These are phyloP conservation scores for Fraxinus dipetala DNA, from an alignment of 305 asterid genomes.

Conservation along the genomic window DNA sequence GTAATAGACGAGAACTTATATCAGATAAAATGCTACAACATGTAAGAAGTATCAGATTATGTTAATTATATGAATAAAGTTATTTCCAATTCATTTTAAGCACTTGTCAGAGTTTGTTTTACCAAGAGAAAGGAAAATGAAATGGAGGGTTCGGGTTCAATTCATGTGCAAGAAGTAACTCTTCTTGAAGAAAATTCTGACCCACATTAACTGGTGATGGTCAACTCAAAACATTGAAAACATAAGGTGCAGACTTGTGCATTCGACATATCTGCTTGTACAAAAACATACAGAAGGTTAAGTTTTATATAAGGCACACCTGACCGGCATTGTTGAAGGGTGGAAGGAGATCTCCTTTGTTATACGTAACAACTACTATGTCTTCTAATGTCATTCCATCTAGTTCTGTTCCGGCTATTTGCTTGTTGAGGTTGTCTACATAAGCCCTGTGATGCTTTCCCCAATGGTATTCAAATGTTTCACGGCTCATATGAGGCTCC, in stretches of 20 bases:
- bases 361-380: constrained; percentile 57
- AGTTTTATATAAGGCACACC: constrained; percentile 37
- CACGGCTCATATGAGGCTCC: constrained; percentile 91
- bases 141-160: neutral
- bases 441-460: constrained; percentile 91
- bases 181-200: constrained; percentile 6
- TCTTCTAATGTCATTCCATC: constrained; percentile 67
- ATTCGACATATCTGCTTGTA: neutral
- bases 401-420: constrained; percentile 75
- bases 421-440: constrained; percentile 93
- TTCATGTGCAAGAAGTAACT: neutral
- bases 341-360: constrained; percentile 82
- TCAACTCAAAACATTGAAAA: constrained; percentile 7
- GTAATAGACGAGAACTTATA: neutral
- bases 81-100: neutral
- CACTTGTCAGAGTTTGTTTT: neutral
- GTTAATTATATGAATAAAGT: neutral
- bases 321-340: constrained; percentile 97
- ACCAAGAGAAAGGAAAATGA: neutral
- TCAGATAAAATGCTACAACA: constrained; percentile 1
- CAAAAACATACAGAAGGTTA: constrained; percentile 1
- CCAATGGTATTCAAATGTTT: constrained; percentile 92
- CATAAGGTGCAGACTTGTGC: neutral
- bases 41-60: neutral
- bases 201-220: neutral